Conservation (phyloP, 1,284 basidiomycete genomes). For the Tremellales sp. region DNA sequence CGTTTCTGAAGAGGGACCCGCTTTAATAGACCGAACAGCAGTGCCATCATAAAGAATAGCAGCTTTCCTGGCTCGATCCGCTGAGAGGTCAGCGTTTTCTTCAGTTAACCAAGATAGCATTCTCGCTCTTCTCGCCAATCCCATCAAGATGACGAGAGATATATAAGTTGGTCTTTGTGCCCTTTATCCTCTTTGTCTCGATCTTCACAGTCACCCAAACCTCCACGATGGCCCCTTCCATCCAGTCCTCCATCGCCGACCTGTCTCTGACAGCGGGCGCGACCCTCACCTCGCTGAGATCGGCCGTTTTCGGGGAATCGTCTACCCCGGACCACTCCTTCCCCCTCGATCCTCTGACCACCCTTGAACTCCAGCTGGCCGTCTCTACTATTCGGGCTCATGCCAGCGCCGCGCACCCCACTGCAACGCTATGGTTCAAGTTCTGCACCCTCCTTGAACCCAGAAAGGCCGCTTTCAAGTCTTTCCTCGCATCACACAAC, state of each 20-base stretch:
- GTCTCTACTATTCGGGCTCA: constrained; percentile 13
- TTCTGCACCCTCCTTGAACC: constrained; percentile 29
- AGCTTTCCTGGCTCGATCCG: no score
- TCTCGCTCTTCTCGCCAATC: no score
- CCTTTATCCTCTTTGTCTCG: no score
- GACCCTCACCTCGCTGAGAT: neutral
- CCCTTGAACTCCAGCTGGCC: constrained; percentile 37
- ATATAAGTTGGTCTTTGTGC: no score
- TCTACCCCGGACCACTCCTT: constrained; percentile 20
- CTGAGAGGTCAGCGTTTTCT: no score
- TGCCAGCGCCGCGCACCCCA: neutral
- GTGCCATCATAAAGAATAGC: no score
- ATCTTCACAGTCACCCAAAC: no score
- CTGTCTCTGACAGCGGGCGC: no score
- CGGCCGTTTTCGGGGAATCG: neutral
- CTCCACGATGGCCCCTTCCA: neutral
- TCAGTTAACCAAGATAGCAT: no score
- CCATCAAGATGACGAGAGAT: no score
- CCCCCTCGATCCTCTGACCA: constrained; percentile 49
- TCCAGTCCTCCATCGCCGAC: neutral
- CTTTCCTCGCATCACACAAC: neutral
- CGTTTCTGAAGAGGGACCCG: no score
- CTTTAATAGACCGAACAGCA: no score
- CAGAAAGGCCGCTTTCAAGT: neutral
- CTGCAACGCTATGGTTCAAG: constrained; percentile 33